phyloP scores from a whole-genome alignment of 1,139 yeast genomes.

The Suhomyces yuchorum region DNA sequence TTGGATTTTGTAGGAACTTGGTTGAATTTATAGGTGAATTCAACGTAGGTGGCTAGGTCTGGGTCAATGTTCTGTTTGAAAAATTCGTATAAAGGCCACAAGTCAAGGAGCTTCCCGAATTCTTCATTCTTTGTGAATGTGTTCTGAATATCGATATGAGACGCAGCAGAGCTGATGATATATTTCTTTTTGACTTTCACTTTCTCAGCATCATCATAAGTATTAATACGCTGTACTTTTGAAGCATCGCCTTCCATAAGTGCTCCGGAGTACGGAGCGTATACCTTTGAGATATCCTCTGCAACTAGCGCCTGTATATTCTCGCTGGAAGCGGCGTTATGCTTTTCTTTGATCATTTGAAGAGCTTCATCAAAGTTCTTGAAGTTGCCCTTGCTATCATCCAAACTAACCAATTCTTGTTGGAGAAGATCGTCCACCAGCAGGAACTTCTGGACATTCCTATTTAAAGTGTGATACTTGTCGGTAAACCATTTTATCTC shows the following conservation, averaged over 20 bases:
- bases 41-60: constrained; percentile 43
- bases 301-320: constrained; percentile 19
- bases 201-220: constrained; percentile 21
- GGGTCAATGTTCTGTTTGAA: constrained; percentile 51
- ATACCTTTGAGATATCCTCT: constrained; percentile 36
- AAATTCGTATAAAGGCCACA: constrained; percentile 48
- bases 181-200: constrained; percentile 35
- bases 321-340: constrained; percentile 18
- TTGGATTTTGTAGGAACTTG: constrained; percentile 33
- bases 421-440: constrained; percentile 20
- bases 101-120: constrained; percentile 66
- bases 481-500: constrained; percentile 60
- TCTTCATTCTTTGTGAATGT: constrained; percentile 62
- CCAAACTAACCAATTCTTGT: constrained; percentile 26
- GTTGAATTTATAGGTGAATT: constrained; percentile 52
- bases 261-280: constrained; percentile 41
- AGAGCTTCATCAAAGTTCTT: constrained; percentile 47
- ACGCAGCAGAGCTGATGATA: constrained; percentile 52
- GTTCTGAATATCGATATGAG: constrained; percentile 47
- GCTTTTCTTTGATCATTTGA: constrained; percentile 32
- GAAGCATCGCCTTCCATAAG: constrained; percentile 11
- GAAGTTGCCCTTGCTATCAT: constrained; percentile 34
- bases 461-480: constrained; percentile 42
- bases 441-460: constrained; percentile 26
- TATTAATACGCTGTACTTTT: constrained; percentile 10